Evolutionary conservation across 2,329 filamentous ascomycete genomes (phyloP).

Genomic region (Ophiostoma triangulosporum): DNA sequence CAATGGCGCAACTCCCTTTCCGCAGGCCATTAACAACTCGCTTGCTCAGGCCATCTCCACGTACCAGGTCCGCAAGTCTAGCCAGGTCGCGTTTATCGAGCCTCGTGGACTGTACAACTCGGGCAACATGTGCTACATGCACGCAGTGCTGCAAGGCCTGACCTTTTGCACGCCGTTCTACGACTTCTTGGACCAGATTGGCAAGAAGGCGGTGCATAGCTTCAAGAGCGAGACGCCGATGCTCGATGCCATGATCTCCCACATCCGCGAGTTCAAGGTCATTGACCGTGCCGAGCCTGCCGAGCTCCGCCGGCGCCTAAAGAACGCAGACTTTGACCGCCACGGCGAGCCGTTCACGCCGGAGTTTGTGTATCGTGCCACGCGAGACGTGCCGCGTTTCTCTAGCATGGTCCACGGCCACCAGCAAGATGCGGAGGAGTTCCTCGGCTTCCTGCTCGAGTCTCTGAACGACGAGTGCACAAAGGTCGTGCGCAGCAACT

Average conservation of each 20-base stretch:
- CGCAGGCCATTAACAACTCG: conserved; percentile 38
- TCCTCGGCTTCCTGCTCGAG: conserved; percentile 83
- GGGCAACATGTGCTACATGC: conserved; percentile 99
- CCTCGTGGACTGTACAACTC: conserved; percentile 91
- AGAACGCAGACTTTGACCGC: conserved; percentile 71
- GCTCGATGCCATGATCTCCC: conserved; percentile 93
- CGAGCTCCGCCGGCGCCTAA: conserved; percentile 61
- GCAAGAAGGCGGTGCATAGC: conserved; percentile 70
- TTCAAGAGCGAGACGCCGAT: conserved; percentile 93
- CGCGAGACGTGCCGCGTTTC: conserved; percentile 75
- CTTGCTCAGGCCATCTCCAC: conserved; percentile 64
- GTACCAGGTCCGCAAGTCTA: conserved; percentile 52
- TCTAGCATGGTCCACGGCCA: conserved; percentile 91
- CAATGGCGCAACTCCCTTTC: conserved; percentile 22
- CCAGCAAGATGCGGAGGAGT: conserved; percentile 96
- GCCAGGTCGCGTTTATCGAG: conserved; percentile 71
- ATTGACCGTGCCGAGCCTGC: conserved; percentile 65
- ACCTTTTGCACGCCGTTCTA: conserved; percentile 92
- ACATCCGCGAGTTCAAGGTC: conserved; percentile 81
- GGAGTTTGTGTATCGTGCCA: conserved; percentile 90
- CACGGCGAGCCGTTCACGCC: conserved; percentile 87
- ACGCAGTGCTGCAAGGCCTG: conserved; percentile 92
- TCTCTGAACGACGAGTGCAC: conserved; percentile 88
- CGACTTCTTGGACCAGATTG: conserved; percentile 77
- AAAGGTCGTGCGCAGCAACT: conserved; percentile 49